Evolutionary conservation across 2,329 filamentous ascomycete species (phyloP), one percentile per base, ranked within the genome.

Genomic region (Albophoma yamanashiensis): DNA sequence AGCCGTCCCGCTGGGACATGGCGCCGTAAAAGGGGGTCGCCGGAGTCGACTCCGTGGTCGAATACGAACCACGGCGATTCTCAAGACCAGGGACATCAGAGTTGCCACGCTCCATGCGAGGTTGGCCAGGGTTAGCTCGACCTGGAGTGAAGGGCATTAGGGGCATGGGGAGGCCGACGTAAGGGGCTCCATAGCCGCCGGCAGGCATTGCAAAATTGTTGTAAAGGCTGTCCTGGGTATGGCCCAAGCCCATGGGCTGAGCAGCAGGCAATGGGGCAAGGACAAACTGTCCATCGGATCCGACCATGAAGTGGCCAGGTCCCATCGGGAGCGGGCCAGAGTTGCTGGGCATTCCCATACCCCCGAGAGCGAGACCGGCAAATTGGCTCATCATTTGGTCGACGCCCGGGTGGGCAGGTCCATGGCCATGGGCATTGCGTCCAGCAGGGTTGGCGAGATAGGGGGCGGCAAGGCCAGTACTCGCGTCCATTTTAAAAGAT

Each of bases 41-140:
- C 3, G 85, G 82, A 34, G 83, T 82, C 9, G 85, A 88, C 71
- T 87, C 85, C 4, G 80, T 88, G 36, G 85, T 88, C 1, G 85
- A 88, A 71, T 88, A 87, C 2, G 85, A 88, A 20, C 83, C 84
- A 58, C 85, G 83, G 31, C 85, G 84, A 61, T 87, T 87, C 65
- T 88, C 84, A 38, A 88, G 75, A 39, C 78, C 81, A 22, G 85
- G 85, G 58, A 87, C 80, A 42, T 87, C 82, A 36, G 78, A 76
- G 57, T 78, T 77, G 17, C 70, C 73, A 66, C 73, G 75, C 40
- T 82, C 78, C 56, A 76, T 71, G 39, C 79, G 80, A 62, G 80
- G 76, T 47, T 77, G 75, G 22, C 75, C 69, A 9, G 73, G 69
- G 39, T 74, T 71, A 39, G 77, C 68, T 22, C 81, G 79, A n/a